Percentiles rank a stretch among this genome's conserved stretches.
These are phyloP conservation scores for Pseudocercospora cruenta DNA, from an alignment of 2,329 filamentous ascomycete species.

Conservation along the genomic window DNA sequence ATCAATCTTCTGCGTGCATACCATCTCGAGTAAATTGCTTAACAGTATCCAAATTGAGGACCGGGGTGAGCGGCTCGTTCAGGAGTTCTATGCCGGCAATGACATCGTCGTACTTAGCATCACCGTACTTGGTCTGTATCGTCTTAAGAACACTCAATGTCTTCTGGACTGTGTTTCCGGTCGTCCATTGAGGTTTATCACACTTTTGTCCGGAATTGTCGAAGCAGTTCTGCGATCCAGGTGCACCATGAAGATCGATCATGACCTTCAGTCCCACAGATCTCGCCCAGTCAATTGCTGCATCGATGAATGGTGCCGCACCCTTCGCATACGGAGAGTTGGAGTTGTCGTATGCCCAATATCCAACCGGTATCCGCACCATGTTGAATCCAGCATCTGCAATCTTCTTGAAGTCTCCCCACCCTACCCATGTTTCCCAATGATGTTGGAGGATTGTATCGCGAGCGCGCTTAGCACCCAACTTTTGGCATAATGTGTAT, in stretches of 20 bases:
- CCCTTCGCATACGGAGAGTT: conserved; percentile 57
- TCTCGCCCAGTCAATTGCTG: conserved; percentile 61
- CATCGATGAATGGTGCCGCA: conserved; percentile 57
- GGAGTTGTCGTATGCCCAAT: conserved; percentile 61
- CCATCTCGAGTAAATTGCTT: conserved; percentile 61
- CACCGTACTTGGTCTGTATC: conserved; percentile 62
- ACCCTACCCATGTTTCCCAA: conserved; percentile 57
- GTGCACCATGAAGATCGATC: conserved; percentile 62
- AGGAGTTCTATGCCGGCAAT: conserved; percentile 61
- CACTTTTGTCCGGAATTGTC: conserved; percentile 63
- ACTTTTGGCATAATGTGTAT: conserved; percentile 54
- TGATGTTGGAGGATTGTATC: conserved; percentile 49
- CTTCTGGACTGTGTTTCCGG: conserved; percentile 52
- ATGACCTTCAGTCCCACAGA: conserved; percentile 58
- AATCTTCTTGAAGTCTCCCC: conserved; percentile 61
- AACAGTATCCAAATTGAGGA: conserved; percentile 49
- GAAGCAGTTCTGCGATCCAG: conserved; percentile 62
- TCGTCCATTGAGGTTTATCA: conserved; percentile 47
- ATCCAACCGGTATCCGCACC: conserved; percentile 62
- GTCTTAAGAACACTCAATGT: conserved; percentile 61
- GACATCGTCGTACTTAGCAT: conserved; percentile 58
- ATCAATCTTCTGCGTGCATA: neutral
- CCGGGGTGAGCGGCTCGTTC: conserved; percentile 59
- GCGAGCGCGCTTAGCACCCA: conserved; percentile 53
- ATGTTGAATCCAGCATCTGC: conserved; percentile 61